These are phyloP conservation scores for Clitoria ternatea DNA, from an alignment of 306 rosid species.

Conservation along the genomic window DNA sequence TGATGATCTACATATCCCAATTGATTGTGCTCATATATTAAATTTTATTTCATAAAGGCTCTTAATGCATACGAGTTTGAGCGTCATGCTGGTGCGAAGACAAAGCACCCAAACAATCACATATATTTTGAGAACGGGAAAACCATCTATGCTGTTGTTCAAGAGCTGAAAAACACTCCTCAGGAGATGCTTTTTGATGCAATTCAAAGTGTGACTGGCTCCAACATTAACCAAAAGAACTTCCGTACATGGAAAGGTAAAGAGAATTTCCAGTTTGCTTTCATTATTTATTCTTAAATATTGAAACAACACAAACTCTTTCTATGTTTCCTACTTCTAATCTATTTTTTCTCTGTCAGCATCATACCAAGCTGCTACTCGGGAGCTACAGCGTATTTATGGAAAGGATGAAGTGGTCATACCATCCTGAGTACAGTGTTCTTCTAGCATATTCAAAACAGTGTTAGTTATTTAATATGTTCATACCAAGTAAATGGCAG, in stretches of 20 bases:
- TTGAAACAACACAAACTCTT: neutral
- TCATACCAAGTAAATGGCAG: conserved; percentile 35
- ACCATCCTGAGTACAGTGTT: conserved; percentile 50
- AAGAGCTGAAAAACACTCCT: conserved; percentile 90
- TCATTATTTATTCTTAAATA: neutral
- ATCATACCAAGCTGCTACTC: conserved; percentile 91
- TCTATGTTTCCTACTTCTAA: neutral
- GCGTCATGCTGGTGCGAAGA: conserved; percentile 92
- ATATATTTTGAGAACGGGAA: conserved; percentile 91
- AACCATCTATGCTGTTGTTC: conserved; percentile 88
- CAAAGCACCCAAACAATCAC: conserved; percentile 96
- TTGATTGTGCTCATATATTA: conserved; percentile 27
- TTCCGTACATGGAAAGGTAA: conserved; percentile 86
- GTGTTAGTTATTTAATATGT: conserved; percentile 41
- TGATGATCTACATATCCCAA: conserved; percentile 12
- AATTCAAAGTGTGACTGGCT: conserved; percentile 79
- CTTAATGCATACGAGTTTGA: conserved; percentile 97
- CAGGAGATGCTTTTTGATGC: conserved; percentile 84
- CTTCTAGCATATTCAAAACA: conserved; percentile 21
- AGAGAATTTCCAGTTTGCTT: conserved; percentile 11
- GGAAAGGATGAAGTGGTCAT: conserved; percentile 70
- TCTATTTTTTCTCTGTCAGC: conserved; percentile 39
- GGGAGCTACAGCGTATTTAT: conserved; percentile 95
- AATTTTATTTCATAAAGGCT: conserved; percentile 55
- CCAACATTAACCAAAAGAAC: conserved; percentile 75